Conservation (phyloP, 768 basidiomycete species). For the Boletellus sp. region DNA sequence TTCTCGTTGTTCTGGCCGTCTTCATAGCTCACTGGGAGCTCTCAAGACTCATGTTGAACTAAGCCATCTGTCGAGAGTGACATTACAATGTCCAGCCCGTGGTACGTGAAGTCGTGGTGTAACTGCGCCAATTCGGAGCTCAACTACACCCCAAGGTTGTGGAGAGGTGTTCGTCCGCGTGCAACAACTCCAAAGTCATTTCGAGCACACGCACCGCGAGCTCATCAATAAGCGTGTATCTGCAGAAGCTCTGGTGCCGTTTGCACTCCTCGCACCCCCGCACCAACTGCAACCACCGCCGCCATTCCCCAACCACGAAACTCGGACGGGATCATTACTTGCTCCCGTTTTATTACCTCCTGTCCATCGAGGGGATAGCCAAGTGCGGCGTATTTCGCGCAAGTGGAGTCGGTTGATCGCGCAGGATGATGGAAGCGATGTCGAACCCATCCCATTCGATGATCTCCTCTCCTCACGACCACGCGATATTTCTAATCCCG, state of each 20-base stretch:
- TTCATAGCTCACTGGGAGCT: conserved; percentile 16
- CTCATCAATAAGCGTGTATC: conserved; percentile 15
- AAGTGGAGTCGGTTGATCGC: conserved; percentile 31
- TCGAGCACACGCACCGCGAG: conserved; percentile 19
- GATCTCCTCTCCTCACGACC: conserved; percentile 12
- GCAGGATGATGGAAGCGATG: conserved; percentile 19
- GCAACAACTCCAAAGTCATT: conserved; percentile 24
- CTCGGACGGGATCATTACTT: neutral
- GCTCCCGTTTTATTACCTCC: conserved; percentile 11
- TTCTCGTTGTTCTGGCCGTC: conserved; percentile 27
- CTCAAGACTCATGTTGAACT: conserved; percentile 28
- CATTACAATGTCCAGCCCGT: conserved; percentile 24
- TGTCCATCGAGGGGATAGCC: conserved; percentile 5
- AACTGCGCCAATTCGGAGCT: neutral
- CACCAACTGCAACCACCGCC: conserved; percentile 16
- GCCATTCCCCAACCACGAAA: conserved; percentile 6
- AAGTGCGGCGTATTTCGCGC: conserved; percentile 21
- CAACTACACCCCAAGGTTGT: conserved; percentile 20
- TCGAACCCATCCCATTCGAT: conserved; percentile 17
- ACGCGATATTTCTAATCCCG: neutral
- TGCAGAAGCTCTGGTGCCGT: conserved; percentile 14
- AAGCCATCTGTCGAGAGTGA: conserved; percentile 28
- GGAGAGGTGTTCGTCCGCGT: conserved; percentile 22
- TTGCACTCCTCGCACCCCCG: conserved; percentile 19
- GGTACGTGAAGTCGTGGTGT: conserved; percentile 14